These are phyloP conservation scores for Colletotrichum echinochloae DNA, from an alignment of 2,329 filamentous ascomycete species.

Conservation along the genomic window DNA sequence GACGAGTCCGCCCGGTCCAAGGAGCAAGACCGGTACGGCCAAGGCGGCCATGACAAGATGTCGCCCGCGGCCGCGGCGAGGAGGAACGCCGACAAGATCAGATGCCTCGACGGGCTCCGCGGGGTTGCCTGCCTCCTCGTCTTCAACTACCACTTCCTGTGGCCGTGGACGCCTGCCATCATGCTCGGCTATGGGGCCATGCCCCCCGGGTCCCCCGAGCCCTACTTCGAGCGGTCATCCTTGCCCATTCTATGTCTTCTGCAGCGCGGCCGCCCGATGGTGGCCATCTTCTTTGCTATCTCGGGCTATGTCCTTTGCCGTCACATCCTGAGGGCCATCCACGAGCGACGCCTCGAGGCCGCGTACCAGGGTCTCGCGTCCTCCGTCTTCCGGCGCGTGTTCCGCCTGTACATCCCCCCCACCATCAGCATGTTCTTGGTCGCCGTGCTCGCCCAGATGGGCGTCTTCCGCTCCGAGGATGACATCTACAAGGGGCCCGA, in stretches of 20 bases:
- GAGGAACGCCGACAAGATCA: constrained; percentile 50
- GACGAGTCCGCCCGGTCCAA: neutral
- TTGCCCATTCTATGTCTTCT: constrained; percentile 56
- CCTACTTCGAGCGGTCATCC: constrained; percentile 48
- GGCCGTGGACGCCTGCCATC: constrained; percentile 55
- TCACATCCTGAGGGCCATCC: constrained; percentile 53
- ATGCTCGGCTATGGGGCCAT: constrained; percentile 55
- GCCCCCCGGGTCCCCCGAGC: constrained; percentile 51
- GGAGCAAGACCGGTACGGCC: constrained; percentile 20
- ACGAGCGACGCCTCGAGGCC: constrained; percentile 50
- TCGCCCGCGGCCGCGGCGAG: constrained; percentile 28
- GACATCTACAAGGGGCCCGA: constrained; percentile 53
- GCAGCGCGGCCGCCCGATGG: constrained; percentile 56
- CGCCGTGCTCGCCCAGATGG: constrained; percentile 53
- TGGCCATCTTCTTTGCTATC: constrained; percentile 58
- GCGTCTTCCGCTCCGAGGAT: constrained; percentile 51
- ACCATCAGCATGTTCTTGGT: constrained; percentile 56
- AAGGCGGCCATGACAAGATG: constrained; percentile 14
- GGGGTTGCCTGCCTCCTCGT: constrained; percentile 56
- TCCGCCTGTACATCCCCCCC: constrained; percentile 55
- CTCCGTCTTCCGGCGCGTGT: constrained; percentile 52
- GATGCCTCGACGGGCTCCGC: constrained; percentile 55
- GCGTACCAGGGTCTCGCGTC: constrained; percentile 54
- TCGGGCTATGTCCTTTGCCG: constrained; percentile 57
- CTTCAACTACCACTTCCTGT: constrained; percentile 58